phyloP scores from a whole-genome alignment of 2,329 filamentous ascomycete species.

The Pseudogymnoascus sp. region DNA sequence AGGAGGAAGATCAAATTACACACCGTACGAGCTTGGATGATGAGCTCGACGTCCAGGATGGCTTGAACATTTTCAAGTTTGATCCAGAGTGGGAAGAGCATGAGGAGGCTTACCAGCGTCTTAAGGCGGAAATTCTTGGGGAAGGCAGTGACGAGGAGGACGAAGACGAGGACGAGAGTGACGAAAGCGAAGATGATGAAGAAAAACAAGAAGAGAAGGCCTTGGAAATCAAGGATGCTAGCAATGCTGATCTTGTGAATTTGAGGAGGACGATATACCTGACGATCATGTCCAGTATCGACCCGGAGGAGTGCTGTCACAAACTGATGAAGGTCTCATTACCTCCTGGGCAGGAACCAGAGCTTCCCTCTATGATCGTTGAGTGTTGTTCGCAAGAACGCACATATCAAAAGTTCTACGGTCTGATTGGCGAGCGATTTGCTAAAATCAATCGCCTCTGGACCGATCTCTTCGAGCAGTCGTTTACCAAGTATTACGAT shows the following conservation, averaged over 20 bases:
- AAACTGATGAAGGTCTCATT: constrained; percentile 94
- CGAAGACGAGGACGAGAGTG: constrained; percentile 56
- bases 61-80: constrained; percentile 91
- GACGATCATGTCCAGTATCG: constrained; percentile 93
- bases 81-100: constrained; percentile 86
- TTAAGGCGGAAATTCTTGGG: constrained; percentile 90
- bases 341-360: constrained; percentile 77
- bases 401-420: constrained; percentile 97
- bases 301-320: constrained; percentile 94
- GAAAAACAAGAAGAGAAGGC: constrained; percentile 73
- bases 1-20: constrained; percentile 97
- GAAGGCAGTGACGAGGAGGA: constrained; percentile 83
- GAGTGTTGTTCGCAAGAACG: constrained; percentile 96
- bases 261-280: constrained; percentile 91
- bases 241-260: constrained; percentile 91
- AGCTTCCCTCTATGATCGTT: constrained; percentile 93
- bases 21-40: constrained; percentile 79
- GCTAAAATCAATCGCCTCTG: constrained; percentile 93
- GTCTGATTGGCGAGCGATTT: constrained; percentile 87
- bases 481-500: constrained; percentile 90
- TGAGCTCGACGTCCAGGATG: constrained; percentile 76
- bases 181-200: constrained; percentile 64
- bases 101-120: constrained; percentile 80
- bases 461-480: constrained; percentile 85
- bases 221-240: constrained; percentile 96